Evolutionary conservation across 2,329 filamentous ascomycete genomes (phyloP).

Genomic region (Cercospora sesami): DNA sequence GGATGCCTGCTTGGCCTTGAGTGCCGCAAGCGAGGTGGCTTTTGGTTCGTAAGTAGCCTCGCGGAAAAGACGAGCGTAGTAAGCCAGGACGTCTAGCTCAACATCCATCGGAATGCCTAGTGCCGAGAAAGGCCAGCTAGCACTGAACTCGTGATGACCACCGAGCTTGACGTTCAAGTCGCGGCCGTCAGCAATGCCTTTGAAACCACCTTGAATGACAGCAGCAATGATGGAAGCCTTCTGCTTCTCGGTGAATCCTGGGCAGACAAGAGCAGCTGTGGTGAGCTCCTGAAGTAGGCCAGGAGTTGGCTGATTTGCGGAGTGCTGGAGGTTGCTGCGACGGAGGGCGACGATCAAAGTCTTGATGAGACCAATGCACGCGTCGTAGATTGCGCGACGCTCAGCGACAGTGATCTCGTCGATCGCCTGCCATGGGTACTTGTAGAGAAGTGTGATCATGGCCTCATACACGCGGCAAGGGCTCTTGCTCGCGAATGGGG

Average conservation of each 20-base stretch:
- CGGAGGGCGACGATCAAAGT: slow-evolving; percentile 31
- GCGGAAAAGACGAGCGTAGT: slow-evolving; percentile 33
- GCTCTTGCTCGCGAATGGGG: slow-evolving; percentile 51
- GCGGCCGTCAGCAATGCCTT: slow-evolving; percentile 22
- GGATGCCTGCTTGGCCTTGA: slow-evolving; percentile 20
- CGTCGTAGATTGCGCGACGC: slow-evolving; percentile 49
- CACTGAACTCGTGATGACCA: slow-evolving; percentile 24
- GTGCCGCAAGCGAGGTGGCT: slow-evolving; percentile 22
- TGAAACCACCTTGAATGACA: slow-evolving; percentile 26
- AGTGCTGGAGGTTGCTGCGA: slow-evolving; percentile 17
- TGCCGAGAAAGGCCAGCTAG: slow-evolving; percentile 37
- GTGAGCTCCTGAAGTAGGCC: slow-evolving; percentile 38
- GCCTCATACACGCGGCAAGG: slow-evolving; percentile 56
- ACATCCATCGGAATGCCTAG: slow-evolving; percentile 30
- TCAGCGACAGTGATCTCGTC: slow-evolving; percentile 50
- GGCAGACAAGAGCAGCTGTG: slow-evolving; percentile 35
- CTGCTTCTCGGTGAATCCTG: slow-evolving; percentile 39
- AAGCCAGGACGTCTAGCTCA: slow-evolving; percentile 32
- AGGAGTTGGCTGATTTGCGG: slow-evolving; percentile 25
- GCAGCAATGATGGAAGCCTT: slow-evolving; percentile 30
- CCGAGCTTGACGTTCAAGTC: slow-evolving; percentile 32
- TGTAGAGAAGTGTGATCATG: slow-evolving; percentile 54
- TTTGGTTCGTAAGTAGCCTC: slow-evolving; percentile 20
- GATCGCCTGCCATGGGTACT: slow-evolving; percentile 55
- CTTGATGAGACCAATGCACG: slow-evolving; percentile 29